A percentile compares a stretch with the other conserved stretches of the same genome.
Evolutionary conservation across 805 yeast species (phyloP).

Genomic region (Saccharomycopsis selenospora): DNA sequence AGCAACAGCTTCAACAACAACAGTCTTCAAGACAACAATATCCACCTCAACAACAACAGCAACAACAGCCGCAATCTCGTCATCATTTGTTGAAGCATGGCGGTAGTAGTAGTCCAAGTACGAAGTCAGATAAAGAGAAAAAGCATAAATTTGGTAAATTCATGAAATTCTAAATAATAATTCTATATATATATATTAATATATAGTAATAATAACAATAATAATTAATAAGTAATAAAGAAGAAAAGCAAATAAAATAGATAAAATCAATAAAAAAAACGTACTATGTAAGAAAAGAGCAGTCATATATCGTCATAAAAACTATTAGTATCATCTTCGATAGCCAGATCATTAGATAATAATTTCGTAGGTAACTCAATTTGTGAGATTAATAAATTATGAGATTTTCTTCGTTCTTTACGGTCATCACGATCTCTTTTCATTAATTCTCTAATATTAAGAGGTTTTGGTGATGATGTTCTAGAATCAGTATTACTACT

Average conservation of each 20-base stretch:
- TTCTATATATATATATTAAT: too few relatives aligned
- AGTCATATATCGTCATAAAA: too few relatives aligned
- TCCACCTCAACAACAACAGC: background rate
- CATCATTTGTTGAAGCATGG: background rate
- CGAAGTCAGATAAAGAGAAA: constrained; percentile 9
- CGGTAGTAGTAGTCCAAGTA: background rate
- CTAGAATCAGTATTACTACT: background rate
- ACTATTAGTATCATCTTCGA: constrained; percentile 2
- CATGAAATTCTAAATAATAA: constrained; percentile 5
- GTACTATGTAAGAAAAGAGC: too few relatives aligned
- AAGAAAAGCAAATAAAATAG: too few relatives aligned
- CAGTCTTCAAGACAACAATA: background rate
- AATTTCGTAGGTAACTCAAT: background rate
- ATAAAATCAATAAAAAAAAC: too few relatives aligned
- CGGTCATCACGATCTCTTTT: constrained; percentile 17
- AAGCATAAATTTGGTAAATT: constrained; percentile 19
- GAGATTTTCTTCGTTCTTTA: constrained; percentile 15
- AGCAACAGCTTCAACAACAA: background rate
- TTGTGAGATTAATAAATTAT: constrained; percentile 1
- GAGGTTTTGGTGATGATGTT: constrained; percentile 1
- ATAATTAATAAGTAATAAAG: too few relatives aligned
- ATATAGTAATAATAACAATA: too few relatives aligned
- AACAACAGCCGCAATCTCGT: background rate
- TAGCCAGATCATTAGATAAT: background rate
- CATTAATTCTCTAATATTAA: constrained; percentile 15